Evolutionary conservation across 164 flowering plant species (phyloP).

Genomic region (Houttuynia cordata): DNA sequence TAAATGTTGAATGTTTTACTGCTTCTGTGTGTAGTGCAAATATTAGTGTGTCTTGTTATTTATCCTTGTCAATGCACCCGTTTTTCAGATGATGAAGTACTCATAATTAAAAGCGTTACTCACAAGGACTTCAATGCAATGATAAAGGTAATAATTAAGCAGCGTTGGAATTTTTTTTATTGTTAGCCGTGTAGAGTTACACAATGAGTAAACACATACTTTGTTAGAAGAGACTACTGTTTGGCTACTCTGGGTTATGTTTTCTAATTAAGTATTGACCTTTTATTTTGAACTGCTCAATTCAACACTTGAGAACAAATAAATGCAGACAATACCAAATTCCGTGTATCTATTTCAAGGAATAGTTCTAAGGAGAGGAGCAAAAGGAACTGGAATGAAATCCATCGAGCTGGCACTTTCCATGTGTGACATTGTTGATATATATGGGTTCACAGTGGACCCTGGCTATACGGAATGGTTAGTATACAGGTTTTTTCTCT

Average conservation of each 20-base stretch:
- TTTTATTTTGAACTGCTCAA: neutral
- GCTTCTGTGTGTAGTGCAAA: neutral
- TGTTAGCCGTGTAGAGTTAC: neutral
- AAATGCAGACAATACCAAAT: conserved; percentile 70
- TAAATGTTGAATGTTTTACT: no score
- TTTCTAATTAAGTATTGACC: neutral
- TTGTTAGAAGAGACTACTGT: no score
- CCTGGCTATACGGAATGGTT: conserved; percentile 98
- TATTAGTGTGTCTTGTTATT: neutral
- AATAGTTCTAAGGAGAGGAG: conserved; percentile 92
- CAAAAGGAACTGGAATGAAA: conserved; percentile 99
- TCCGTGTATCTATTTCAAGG: conserved; percentile 99
- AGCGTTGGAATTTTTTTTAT: neutral
- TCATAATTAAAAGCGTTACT: conserved; percentile 91
- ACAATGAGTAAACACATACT: no score
- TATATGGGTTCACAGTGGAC: conserved; percentile 98
- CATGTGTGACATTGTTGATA: conserved; percentile 96
- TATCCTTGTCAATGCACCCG: neutral
- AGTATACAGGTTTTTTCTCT: conserved; percentile 13
- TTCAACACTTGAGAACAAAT: neutral
- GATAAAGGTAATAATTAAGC: conserved; percentile 64
- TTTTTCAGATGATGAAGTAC: conserved; percentile 82
- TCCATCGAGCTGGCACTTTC: conserved; percentile 94
- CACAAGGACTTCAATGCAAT: conserved; percentile 86
- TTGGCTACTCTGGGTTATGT: no score